These are phyloP conservation scores for Purpureocillium takamizusanense DNA, from an alignment of 2,329 filamentous ascomycete genomes.

Conservation along the genomic window DNA sequence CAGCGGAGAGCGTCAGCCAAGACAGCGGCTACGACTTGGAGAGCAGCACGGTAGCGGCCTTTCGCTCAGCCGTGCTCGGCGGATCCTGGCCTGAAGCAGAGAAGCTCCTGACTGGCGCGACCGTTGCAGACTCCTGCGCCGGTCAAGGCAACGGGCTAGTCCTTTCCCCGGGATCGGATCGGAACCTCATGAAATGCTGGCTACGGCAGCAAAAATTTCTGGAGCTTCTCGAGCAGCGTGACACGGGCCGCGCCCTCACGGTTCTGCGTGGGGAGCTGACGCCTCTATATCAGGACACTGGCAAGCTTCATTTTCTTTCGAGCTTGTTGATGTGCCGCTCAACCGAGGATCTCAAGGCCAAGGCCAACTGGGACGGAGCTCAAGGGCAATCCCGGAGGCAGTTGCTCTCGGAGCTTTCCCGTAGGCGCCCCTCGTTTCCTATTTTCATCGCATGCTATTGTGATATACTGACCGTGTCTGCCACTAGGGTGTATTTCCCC, in stretches of 20 bases:
- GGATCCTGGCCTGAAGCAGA: conserved; percentile 86
- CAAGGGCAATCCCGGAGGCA: conserved; percentile 62
- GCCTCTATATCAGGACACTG: conserved; percentile 70
- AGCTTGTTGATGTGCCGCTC: conserved; percentile 85
- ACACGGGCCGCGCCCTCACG: conserved; percentile 64
- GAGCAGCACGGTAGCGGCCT: conserved; percentile 75
- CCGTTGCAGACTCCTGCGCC: conserved; percentile 21
- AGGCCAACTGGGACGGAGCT: conserved; percentile 80
- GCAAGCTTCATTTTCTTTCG: conserved; percentile 72
- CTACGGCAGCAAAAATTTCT: conserved; percentile 91
- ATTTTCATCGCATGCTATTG: neutral
- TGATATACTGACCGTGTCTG: conserved; percentile 12
- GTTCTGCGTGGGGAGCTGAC: conserved; percentile 86
- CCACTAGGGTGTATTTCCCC: conserved; percentile 76
- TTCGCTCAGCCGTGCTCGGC: conserved; percentile 68
- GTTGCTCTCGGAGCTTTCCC: conserved; percentile 74
- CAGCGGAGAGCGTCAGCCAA: conserved; percentile 64
- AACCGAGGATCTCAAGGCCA: conserved; percentile 63
- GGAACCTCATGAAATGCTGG: conserved; percentile 75
- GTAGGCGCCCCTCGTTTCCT: conserved; percentile 36
- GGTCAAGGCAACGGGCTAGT: conserved; percentile 52
- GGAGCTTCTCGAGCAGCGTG: conserved; percentile 71
- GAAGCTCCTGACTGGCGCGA: conserved; percentile 57
- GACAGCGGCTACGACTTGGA: conserved; percentile 88
- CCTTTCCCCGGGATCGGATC: conserved; percentile 66